Base-by-base conservation (phyloP, 495 filamentous ascomycete species). In the Penicillium canariense region DNA sequence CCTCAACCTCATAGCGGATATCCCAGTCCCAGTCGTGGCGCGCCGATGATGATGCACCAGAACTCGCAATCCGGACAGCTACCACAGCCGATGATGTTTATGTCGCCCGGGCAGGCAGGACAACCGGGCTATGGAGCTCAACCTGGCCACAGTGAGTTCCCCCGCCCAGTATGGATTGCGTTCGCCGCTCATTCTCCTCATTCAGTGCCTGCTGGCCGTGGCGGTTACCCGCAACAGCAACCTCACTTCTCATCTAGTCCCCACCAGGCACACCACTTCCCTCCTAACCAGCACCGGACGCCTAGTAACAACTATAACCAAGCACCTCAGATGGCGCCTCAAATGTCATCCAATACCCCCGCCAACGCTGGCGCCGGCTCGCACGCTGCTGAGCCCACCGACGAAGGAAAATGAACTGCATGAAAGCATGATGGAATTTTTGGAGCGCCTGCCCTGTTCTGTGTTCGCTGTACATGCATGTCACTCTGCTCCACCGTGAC, bases 31-130 rank as follows among this genome's bases (percentile, higher is more conserved):
- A 84, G 88, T 47, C 81, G 89, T 17, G 82, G 81, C 23, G 82
- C 87, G 1, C 89, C 88, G 2, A 86, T 92, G 74, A 92, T 93
- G 88, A 89, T 90, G 82, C 87, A 89, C 62, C 79, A 84, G 67
- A 86, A 86, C 46, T 91, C 87, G 18, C 87, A 90, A 57, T 85
- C 87, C 56, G 87, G 87, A 14, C 87, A 90, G 57, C 72, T 75
- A 40, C 72, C 77, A 5, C 78, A 76, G 54, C 68, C 68, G 48
- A 75, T 79, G 45, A 81, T 88, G 65, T 89, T 81, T 47, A 86
- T 88, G 83, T 81, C 81, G 50, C 85, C 84, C 27, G 81, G 76
- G 58, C 83, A 84, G 55, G 88, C 85, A 62, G 84, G 82, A 61
- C 84, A 86, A 58, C 86, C 87, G 5, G 76, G 81, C 1, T 90